Evolutionary conservation across 495 filamentous ascomycete species (phyloP).

Genomic region (Peziza echinospora): DNA sequence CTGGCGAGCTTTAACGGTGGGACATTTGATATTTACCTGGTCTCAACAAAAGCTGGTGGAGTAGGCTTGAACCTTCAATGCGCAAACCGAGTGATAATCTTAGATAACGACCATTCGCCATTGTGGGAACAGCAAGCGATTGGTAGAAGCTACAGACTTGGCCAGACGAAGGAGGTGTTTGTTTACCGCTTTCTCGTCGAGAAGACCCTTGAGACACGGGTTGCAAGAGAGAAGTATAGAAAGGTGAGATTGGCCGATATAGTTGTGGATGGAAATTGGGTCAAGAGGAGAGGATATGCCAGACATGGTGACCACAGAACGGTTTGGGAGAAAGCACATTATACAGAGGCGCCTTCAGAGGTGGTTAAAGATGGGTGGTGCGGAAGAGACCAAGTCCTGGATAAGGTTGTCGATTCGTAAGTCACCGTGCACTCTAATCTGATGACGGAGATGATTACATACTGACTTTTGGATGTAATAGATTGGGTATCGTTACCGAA

Average conservation of each 20-base stretch:
- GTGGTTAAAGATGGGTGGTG: neutral
- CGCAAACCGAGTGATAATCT: slow-evolving; percentile 58
- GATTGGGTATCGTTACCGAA: too few relatives aligned
- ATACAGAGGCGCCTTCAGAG: neutral
- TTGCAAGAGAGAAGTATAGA: neutral
- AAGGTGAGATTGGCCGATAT: neutral
- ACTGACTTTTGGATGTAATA: too few relatives aligned
- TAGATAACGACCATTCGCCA: slow-evolving; percentile 68
- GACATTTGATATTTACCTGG: slow-evolving; percentile 35
- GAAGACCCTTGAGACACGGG: slow-evolving; percentile 45
- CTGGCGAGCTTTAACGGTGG: slow-evolving; percentile 69
- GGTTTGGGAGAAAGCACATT: neutral
- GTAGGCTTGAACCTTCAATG: slow-evolving; percentile 62
- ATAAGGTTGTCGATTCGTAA: neutral
- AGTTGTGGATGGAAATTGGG: neutral
- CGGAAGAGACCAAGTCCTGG: neutral
- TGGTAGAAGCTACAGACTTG: slow-evolving; percentile 68
- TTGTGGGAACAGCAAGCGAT: slow-evolving; percentile 71
- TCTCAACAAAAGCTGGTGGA: slow-evolving; percentile 67
- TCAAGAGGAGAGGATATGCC: neutral
- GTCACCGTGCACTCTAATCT: too few relatives aligned
- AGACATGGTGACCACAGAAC: neutral
- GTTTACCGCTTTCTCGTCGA: slow-evolving; percentile 65
- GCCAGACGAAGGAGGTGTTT: slow-evolving; percentile 61
- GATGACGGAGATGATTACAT: too few relatives aligned